phyloP scores from a whole-genome alignment of 805 yeast species.

The Tetrapisispora arboricola region DNA sequence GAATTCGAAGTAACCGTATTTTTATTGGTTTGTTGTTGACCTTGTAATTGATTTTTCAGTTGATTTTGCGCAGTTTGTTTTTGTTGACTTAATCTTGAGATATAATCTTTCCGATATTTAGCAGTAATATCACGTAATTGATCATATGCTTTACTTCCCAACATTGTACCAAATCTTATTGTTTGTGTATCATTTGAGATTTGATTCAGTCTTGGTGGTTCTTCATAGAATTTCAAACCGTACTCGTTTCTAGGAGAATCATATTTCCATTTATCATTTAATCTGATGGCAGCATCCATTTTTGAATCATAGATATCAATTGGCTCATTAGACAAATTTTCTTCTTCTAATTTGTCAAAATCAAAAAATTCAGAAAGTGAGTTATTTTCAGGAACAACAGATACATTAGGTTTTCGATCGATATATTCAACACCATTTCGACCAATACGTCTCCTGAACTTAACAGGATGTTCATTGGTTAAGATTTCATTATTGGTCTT shows the following conservation, averaged over 20 bases:
- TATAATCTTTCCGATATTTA: slow-evolving; percentile 53
- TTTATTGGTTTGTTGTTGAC: slow-evolving; percentile 7
- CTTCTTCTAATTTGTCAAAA: slow-evolving; percentile 27
- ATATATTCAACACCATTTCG: slow-evolving; percentile 59
- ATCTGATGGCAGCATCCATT: slow-evolving; percentile 36
- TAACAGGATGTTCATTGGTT: slow-evolving; percentile 37
- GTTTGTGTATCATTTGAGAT: slow-evolving; percentile 81
- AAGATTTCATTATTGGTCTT: slow-evolving; percentile 23
- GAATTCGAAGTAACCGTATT: neutral
- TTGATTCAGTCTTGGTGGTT: slow-evolving; percentile 75
- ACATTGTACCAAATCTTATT: slow-evolving; percentile 85
- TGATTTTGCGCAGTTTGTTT: slow-evolving; percentile 21
- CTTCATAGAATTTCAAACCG: slow-evolving; percentile 50
- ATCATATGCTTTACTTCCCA: slow-evolving; percentile 78
- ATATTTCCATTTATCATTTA: slow-evolving; percentile 56
- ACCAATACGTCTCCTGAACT: slow-evolving; percentile 66
- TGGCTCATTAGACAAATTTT: slow-evolving; percentile 13
- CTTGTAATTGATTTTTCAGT: slow-evolving; percentile 7
- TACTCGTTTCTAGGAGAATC: slow-evolving; percentile 44
- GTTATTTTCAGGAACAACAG: slow-evolving; percentile 10
- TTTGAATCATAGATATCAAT: slow-evolving; percentile 39
- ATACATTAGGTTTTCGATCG: slow-evolving; percentile 55
- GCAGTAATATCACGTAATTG: slow-evolving; percentile 59
- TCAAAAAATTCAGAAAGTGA: slow-evolving; percentile 33
- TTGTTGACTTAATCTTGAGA: slow-evolving; percentile 28